Conservation (phyloP, 345 rosid genomes). For the Noccaea bulbosa region DNA sequence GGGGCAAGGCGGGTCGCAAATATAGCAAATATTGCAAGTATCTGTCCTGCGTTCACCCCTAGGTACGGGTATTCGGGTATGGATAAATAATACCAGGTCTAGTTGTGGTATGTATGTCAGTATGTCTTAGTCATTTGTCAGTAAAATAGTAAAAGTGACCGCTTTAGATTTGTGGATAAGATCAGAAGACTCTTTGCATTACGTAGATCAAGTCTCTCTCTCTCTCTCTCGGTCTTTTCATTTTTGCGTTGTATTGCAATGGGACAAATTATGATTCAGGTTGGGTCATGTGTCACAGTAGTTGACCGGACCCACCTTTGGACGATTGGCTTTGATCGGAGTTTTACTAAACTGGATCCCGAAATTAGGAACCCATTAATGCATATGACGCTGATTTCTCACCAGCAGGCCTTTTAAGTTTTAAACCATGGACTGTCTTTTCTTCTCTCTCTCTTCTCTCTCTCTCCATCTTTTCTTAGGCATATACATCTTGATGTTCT, state of each 20-base stretch:
- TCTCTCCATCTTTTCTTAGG: background rate
- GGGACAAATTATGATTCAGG: slow-evolving; percentile 30
- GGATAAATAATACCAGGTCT: no score
- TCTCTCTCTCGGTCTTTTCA: background rate
- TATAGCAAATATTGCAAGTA: no score
- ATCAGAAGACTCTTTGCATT: background rate
- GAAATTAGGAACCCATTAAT: slow-evolving; percentile 17
- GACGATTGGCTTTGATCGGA: slow-evolving; percentile 21
- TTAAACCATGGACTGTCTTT: background rate
- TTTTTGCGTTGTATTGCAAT: background rate
- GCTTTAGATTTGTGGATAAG: slow-evolving; percentile 25
- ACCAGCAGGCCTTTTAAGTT: background rate
- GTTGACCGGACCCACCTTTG: slow-evolving; percentile 35
- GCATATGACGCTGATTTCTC: slow-evolving; percentile 1
- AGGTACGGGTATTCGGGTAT: no score
- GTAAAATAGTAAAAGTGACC: slow-evolving; percentile 9
- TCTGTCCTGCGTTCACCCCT: no score
- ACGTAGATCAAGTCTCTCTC: slow-evolving; percentile 1
- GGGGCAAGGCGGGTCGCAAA: no score
- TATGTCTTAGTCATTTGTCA: background rate
- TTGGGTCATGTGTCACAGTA: slow-evolving; percentile 34
- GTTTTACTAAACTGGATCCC: slow-evolving; percentile 4
- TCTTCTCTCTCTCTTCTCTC: background rate
- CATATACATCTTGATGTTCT: background rate
- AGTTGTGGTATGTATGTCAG: no score